Evolutionary conservation across 2,329 filamentous ascomycete species (phyloP).

Genomic region (Pseudogymnoascus sp.): DNA sequence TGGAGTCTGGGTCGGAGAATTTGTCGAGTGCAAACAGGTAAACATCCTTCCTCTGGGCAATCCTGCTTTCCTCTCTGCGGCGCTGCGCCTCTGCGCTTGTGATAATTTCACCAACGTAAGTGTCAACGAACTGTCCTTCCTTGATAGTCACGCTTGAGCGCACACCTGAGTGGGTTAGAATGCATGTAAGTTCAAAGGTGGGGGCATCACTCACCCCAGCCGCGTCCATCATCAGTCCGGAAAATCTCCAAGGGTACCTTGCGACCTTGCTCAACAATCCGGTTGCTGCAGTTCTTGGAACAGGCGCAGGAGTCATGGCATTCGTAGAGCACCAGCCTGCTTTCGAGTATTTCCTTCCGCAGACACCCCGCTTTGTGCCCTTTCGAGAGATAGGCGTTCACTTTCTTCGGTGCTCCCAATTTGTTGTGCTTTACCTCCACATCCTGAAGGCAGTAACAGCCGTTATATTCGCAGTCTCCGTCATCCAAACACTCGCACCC

Average conservation of each 20-base stretch:
- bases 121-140: conserved; percentile 71
- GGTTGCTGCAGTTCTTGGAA: conserved; percentile 57
- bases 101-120: conserved; percentile 68
- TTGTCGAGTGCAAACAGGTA: conserved; percentile 81
- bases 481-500: conserved; percentile 62
- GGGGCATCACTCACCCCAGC: conserved; percentile 55
- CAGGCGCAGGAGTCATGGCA: conserved; percentile 69
- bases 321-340: conserved; percentile 65
- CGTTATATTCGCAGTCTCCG: conserved; percentile 57
- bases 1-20: conserved; percentile 53
- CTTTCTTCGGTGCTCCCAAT: conserved; percentile 12
- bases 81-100: conserved; percentile 56
- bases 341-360: conserved; percentile 44
- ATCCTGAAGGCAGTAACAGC: conserved; percentile 59
- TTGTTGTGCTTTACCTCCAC: conserved; percentile 43
- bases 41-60: conserved; percentile 60
- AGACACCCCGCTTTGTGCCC: conserved; percentile 47
- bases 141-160: conserved; percentile 56
- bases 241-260: conserved; percentile 69
- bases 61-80: conserved; percentile 50
- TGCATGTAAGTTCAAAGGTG: not conserved
- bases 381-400: conserved; percentile 51
- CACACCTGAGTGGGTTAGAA: conserved; percentile 42
- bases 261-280: conserved; percentile 68
- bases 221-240: conserved; percentile 57